Evolutionary conservation across 2,329 filamentous ascomycete species (phyloP), one percentile per base, ranked within the genome.

Genomic region (Xylaria sp.): DNA sequence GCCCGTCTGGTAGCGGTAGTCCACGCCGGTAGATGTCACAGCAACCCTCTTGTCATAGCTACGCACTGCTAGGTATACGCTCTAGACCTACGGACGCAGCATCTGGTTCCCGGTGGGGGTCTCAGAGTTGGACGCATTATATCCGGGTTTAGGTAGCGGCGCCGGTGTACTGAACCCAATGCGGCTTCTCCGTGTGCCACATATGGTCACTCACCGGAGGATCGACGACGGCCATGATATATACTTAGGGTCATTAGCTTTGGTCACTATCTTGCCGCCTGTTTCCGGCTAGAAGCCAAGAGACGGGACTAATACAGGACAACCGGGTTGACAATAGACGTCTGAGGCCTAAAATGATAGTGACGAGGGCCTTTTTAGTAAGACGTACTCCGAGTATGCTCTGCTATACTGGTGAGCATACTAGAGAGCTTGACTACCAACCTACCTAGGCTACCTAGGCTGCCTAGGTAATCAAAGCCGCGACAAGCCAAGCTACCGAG

Each of bases 111-210:
- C 9, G 31, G 31, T 13, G 31, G 52, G 60, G 46, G 47, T 52
- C 44, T 52, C n/a, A n/a, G 43, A 46, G n/a, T 46, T 19, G 27
- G 41, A 43, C 8, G 43, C 38, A 29, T 10, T 35, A 15, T 35
- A 43, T 55, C 29, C 37, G 27, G 31, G 25, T 15, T 29, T 51
- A n/a, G 38, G 23, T 48, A 38, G 38, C 40, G 47, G 35, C 25
- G 35, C 35, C 46, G 17, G 37, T 29, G 41, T 59, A 53, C 38
- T 43, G 51, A 47, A 52, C 41, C 55, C 17, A 41, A 41, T 37
- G 33, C 46, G 60, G 27, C 29, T 43, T 60, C 40, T 49, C 60
- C 40, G 47, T 53, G 38, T 53, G 40, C 33, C 52, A 38, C 56
- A 51, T 41, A 23, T 60, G 33, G 47, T 49, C 13, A 43, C 56